A percentile compares a stretch with the other conserved stretches of the same genome.
These are phyloP conservation scores for Podaxis sp. DNA, from an alignment of 768 basidiomycete genomes.

Conservation along the genomic window DNA sequence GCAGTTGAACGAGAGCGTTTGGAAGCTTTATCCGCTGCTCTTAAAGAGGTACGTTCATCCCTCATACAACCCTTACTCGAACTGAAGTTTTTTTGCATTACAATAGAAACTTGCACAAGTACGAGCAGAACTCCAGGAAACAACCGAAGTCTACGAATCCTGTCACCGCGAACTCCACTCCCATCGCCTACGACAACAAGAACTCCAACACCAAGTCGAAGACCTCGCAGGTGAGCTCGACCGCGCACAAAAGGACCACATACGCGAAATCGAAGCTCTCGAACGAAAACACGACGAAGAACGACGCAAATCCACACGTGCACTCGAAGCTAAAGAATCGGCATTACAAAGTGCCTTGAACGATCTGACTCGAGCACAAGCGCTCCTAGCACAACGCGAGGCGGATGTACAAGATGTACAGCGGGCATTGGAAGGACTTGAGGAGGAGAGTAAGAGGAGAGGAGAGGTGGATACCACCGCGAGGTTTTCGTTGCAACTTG, in stretches of 20 bases:
- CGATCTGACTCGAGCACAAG: conserved; percentile 59
- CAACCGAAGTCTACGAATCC: conserved; percentile 60
- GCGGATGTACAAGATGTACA: conserved; percentile 73
- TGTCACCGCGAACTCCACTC: conserved; percentile 60
- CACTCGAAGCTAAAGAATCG: conserved; percentile 66
- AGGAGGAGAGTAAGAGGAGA: conserved; percentile 70
- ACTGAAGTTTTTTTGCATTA: neutral
- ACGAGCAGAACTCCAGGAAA: conserved; percentile 64
- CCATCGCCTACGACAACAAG: conserved; percentile 69
- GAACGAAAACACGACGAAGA: conserved; percentile 62
- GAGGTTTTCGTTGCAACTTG: conserved; percentile 82
- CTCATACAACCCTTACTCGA: neutral
- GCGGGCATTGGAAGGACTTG: conserved; percentile 60
- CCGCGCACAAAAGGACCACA: conserved; percentile 51
- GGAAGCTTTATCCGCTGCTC: conserved; percentile 60
- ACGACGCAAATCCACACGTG: conserved; percentile 53
- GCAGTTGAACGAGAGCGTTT: conserved; percentile 63
- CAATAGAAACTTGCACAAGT: conserved; percentile 62
- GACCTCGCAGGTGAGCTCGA: conserved; percentile 63
- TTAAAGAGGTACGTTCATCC: conserved; percentile 66
- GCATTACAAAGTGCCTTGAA: conserved; percentile 59
- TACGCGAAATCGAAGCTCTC: conserved; percentile 49
- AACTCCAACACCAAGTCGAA: conserved; percentile 70
- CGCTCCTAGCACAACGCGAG: conserved; percentile 67
- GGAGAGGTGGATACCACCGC: conserved; percentile 85